phyloP scores from a whole-genome alignment of 2,329 filamentous ascomycete species.

The Epichloe sylvatica region DNA sequence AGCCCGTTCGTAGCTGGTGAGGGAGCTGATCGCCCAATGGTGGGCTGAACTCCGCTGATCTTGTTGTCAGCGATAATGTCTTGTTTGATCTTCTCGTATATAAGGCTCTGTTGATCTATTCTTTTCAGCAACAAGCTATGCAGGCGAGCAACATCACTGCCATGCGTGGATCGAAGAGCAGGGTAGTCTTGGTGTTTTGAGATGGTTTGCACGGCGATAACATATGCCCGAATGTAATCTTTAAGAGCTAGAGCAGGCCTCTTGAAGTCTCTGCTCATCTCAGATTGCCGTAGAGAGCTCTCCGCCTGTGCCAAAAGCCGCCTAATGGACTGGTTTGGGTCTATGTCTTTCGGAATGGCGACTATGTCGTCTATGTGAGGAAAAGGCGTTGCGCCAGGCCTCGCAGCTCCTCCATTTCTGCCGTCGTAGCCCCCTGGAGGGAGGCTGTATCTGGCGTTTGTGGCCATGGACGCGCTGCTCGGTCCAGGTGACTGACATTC shows the following conservation, averaged over 20 bases:
- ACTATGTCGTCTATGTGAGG: constrained; percentile 42
- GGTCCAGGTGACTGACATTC: constrained; percentile 1
- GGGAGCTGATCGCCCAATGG: constrained; percentile 9
- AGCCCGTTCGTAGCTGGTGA: constrained; percentile 6
- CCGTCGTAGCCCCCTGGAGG: constrained; percentile 15
- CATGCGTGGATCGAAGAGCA: constrained; percentile 41
- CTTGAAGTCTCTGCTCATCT: constrained; percentile 47
- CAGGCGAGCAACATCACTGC: constrained; percentile 29
- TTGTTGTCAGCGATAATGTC: constrained; percentile 50
- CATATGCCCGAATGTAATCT: constrained; percentile 70
- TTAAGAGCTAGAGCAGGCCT: constrained; percentile 63
- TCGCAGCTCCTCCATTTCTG: constrained; percentile 14
- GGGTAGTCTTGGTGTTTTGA: constrained; percentile 64
- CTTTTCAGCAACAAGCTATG: constrained; percentile 37
- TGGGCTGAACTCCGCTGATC: constrained; percentile 43
- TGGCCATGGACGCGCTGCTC: constrained; percentile 14
- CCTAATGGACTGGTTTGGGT: constrained; percentile 35
- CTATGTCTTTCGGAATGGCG: constrained; percentile 31
- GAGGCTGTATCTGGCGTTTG: constrained; percentile 17
- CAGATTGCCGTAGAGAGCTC: constrained; percentile 42
- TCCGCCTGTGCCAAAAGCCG: constrained; percentile 41
- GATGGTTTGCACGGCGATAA: constrained; percentile 64
- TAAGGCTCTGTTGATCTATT: constrained; percentile 31
- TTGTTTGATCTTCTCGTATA: constrained; percentile 44
- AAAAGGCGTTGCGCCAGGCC: constrained; percentile 21